These are phyloP conservation scores for Trametes pubescens DNA, from an alignment of 1,284 basidiomycete genomes.

Conservation along the genomic window DNA sequence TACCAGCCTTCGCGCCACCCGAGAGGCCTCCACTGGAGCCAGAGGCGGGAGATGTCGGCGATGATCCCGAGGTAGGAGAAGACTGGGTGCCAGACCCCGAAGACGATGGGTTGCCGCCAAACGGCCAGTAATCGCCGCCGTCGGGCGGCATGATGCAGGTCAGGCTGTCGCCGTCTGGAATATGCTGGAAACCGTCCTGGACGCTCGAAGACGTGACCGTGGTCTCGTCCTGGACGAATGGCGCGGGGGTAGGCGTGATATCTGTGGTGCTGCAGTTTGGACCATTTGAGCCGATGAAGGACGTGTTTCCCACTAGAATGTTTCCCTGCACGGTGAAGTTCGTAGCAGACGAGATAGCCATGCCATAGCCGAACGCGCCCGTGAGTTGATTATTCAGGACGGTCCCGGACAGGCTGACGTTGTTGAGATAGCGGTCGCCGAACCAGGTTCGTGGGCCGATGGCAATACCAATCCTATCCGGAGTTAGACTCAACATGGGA, in stretches of 20 bases:
- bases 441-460: conserved; percentile 86
- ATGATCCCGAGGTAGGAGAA: conserved; percentile 25
- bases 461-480: conserved; percentile 70
- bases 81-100: conserved; percentile 6
- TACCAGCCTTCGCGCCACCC: conserved; percentile 53
- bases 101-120: conserved; percentile 58
- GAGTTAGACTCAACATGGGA: conserved; percentile 6
- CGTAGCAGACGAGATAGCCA: conserved; percentile 68
- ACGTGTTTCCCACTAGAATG: conserved; percentile 71
- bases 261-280: conserved; percentile 70
- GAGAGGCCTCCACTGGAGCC: conserved; percentile 35
- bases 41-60: conserved; percentile 31
- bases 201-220: conserved; percentile 51
- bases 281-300: conserved; percentile 78
- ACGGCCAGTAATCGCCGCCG: conserved; percentile 79
- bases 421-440: conserved; percentile 64
- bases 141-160: conserved; percentile 73
- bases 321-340: conserved; percentile 78
- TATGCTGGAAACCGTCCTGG: conserved; percentile 60
- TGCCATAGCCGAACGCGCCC: conserved; percentile 77
- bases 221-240: conserved; percentile 65
- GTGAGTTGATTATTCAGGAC: conserved; percentile 73
- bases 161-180: conserved; percentile 62
- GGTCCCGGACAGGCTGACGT: conserved; percentile 65
- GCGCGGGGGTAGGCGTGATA: conserved; percentile 57